Evolutionary conservation across 2,329 filamentous ascomycete genomes (phyloP), one percentile per base, ranked within the genome.

Genomic region (Fusarium vanettenii): DNA sequence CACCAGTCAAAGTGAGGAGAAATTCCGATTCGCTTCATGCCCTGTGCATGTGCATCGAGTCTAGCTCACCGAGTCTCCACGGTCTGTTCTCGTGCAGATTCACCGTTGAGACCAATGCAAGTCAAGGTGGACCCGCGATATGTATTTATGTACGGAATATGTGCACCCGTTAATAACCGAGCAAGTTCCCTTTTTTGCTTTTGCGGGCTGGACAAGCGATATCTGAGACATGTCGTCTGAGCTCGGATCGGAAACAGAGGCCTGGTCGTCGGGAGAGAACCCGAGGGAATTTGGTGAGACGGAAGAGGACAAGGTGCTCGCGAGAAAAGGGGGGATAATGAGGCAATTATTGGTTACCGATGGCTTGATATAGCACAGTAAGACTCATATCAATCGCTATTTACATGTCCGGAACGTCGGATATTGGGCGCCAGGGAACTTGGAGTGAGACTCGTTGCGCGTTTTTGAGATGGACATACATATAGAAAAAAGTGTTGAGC

Each of bases 281-380:
- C 22, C 43, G 22, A 27, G 5, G 22, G 43, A 16, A 48, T 10
- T 25, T 16, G 22, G 8, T 25, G 14, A 48, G 43, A 18, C 11
- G 1, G 43, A 11, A 18, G 43, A 48, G 7, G 20, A 11, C 7
- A 48, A 10, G 9, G 14, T 18, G 22, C 2, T 14, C 2, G 11
- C 7, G 10, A 20, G 16, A 5, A n/a, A 10, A 48, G 6, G 7
- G 0, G 16, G 22, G 14, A 9, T 18, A 9, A 45, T 9, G 7
- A 1, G 25, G 1, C 13, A 45, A 5, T 2, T 45, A 2, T 0
- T 8, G 1, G 20, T 25, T 8, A 5, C 7, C 1, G 4, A 6
- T 4, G 5, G 20, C n/a, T 45, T 25, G 11, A 16, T 25, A 16
- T 5, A 14, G 13, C 10, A 16, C 6, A 13, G 1, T 5, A 9